phyloP scores from a whole-genome alignment of 345 rosid species.

The Citrus sinensis region DVS_A1.0 CM039167.1:3231001-3231500 shows the following conservation, averaged over 20 bases:
- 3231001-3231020: background rate
- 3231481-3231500: background rate
- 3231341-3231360: background rate
- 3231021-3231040: slow-evolving; percentile 21
- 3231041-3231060: slow-evolving; percentile 76
- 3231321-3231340: background rate
- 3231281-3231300: background rate
- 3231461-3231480: background rate
- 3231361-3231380: background rate
- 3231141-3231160: background rate
- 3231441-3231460: background rate
- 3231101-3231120: slow-evolving; percentile 32
- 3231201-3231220: background rate
- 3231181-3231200: background rate
- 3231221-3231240: background rate
- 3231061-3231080: slow-evolving; percentile 91
- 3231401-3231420: background rate
- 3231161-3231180: background rate
- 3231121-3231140: background rate
- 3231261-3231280: background rate
- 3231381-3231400: background rate
- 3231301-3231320: background rate
- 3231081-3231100: slow-evolving; percentile 98
- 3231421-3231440: background rate
- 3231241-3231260: background rate